Evolutionary conservation across 208 protist genomes (phyloP).

Genomic region (Angomonas deanei): DNA sequence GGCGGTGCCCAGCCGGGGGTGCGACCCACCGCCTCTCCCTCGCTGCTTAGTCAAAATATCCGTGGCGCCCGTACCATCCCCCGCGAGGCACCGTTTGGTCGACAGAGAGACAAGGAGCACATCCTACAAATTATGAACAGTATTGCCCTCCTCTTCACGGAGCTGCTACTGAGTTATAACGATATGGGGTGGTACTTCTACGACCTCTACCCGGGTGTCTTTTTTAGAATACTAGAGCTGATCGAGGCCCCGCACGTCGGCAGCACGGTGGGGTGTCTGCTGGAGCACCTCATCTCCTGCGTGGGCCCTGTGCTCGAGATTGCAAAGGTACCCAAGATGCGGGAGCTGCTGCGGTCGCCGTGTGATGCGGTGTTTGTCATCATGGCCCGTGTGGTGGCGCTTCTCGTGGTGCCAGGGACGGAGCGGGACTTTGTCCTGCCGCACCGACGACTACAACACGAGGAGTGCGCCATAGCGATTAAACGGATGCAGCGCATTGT

Average conservation of each 20-base stretch:
- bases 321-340: conserved; percentile 40
- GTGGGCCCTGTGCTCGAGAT: conserved; percentile 80
- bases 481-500: conserved; percentile 68
- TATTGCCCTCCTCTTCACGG: conserved; percentile 42
- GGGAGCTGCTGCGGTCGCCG: conserved; percentile 35
- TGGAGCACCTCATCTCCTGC: conserved; percentile 67
- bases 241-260: conserved; percentile 33
- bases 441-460: conserved; percentile 36
- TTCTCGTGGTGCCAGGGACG: conserved; percentile 19
- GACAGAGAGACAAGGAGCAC: not conserved
- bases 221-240: conserved; percentile 74
- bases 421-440: conserved; percentile 32
- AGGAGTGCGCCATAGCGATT: conserved; percentile 45
- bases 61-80: too few relatives aligned
- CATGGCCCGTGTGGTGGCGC: conserved; percentile 60
- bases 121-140: conserved; percentile 3
- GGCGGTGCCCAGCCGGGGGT: too few relatives aligned
- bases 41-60: too few relatives aligned
- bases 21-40: too few relatives aligned
- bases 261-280: conserved; percentile 19
- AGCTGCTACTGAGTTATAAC: conserved; percentile 60
- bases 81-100: not conserved
- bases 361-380: conserved; percentile 34
- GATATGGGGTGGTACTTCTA: conserved; percentile 74
- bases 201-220: conserved; percentile 64